These are phyloP conservation scores for Osmanthus fragrans DNA, from an alignment of 257 asterid genomes.

Conservation along the genomic window DNA sequence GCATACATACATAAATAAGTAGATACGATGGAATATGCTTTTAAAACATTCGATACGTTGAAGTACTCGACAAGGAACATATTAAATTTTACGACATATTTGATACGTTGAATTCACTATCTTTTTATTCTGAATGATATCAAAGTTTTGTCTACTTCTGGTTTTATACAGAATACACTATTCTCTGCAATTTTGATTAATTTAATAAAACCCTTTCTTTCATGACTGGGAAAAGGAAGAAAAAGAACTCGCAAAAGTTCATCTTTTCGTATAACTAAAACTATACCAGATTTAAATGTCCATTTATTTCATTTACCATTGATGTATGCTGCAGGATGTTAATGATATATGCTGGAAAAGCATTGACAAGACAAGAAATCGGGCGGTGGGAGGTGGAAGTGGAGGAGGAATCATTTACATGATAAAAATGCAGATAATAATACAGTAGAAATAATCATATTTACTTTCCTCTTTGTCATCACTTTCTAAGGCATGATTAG, in stretches of 20 bases:
- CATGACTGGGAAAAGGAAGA: not conserved
- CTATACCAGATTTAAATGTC: not conserved
- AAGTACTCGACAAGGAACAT: not conserved
- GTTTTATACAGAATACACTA: not conserved
- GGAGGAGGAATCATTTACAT: constrained; percentile 29
- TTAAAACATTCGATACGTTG: not conserved
- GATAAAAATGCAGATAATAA: constrained; percentile 19
- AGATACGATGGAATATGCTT: too few relatives aligned
- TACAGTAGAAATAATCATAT: constrained; percentile 38
- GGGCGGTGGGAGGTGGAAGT: constrained; percentile 24
- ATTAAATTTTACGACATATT: not conserved
- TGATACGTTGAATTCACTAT: not conserved
- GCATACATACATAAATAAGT: not conserved
- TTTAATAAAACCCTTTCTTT: not conserved
- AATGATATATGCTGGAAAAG: constrained; percentile 33
- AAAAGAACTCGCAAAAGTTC: not conserved
- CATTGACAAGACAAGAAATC: constrained; percentile 47
- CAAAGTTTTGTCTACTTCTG: not conserved
- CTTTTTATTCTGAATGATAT: not conserved
- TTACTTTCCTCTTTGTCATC: constrained; percentile 71
- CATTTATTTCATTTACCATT: not conserved
- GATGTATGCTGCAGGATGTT: constrained; percentile 10
- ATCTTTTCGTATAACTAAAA: not conserved
- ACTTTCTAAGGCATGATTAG: constrained; percentile 56
- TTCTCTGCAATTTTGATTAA: not conserved